A percentile compares a stretch with the other conserved stretches of the same genome.
Conservation (phyloP, 2,329 filamentous ascomycete species). For the Talaromyces sp. region DNA sequence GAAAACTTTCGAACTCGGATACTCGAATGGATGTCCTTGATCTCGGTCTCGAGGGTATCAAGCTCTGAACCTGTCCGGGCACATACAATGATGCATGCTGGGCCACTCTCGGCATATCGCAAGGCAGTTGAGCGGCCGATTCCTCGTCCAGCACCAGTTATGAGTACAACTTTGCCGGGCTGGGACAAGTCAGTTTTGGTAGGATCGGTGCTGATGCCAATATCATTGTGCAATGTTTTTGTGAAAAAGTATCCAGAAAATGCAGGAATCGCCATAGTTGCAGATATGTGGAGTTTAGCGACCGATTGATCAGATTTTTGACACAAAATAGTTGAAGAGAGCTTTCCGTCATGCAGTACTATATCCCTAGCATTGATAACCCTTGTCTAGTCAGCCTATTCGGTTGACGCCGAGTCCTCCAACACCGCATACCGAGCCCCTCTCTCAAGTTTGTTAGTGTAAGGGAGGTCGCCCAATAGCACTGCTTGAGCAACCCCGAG, state of each 20-base stretch:
- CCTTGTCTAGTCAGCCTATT: background rate
- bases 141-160: constrained; percentile 3
- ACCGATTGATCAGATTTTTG: background rate
- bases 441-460: background rate
- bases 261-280: background rate
- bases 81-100: background rate
- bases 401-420: background rate
- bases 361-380: background rate
- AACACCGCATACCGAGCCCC: background rate
- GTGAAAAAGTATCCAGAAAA: background rate
- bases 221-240: background rate
- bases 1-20: background rate
- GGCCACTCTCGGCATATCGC: background rate
- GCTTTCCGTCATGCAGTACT: background rate
- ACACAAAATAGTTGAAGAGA: background rate
- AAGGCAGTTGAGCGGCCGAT: background rate
- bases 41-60: background rate
- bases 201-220: background rate
- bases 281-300: background rate
- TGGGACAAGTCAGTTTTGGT: background rate
- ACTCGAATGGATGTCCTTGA: background rate
- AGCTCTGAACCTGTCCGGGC: background rate
- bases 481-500: background rate
- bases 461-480: background rate
- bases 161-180: background rate